Percentiles rank a stretch among this genome's conserved stretches.
phyloP scores from a whole-genome alignment of 164 flowering plant genomes.

The Paratinospora sagittata region DNA sequence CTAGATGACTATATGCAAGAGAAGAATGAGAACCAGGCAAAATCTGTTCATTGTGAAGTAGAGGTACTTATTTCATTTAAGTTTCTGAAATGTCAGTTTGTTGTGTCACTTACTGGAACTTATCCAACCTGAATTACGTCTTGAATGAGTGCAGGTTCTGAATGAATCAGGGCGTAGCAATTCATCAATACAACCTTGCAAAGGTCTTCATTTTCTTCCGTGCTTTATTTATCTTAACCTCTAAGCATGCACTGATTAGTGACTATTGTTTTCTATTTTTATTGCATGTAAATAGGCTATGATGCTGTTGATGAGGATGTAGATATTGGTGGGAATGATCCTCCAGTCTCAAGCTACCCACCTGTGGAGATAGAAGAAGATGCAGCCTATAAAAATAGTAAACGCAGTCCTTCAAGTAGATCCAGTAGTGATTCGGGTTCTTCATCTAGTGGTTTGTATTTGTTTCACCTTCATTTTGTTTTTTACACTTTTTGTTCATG shows the following conservation, averaged over 20 bases:
- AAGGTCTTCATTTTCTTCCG: constrained; percentile 35
- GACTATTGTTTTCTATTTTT: background rate
- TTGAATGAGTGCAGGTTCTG: constrained; percentile 32
- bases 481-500: background rate
- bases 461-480: background rate
- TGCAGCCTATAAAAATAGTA: constrained; percentile 33
- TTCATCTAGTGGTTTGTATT: constrained; percentile 72
- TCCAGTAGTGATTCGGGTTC: constrained; percentile 79
- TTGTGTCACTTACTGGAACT: background rate
- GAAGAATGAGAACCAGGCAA: constrained; percentile 33
- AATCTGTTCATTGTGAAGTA: constrained; percentile 48
- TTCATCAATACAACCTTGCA: constrained; percentile 49
- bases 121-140: background rate
- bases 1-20: constrained; percentile 57
- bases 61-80: constrained; percentile 40
- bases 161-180: constrained; percentile 64
- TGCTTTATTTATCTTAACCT: background rate
- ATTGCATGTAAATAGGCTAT: constrained; percentile 39
- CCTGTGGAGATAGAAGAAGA: constrained; percentile 74
- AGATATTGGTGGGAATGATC: constrained; percentile 79
- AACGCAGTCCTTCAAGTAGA: constrained; percentile 64
- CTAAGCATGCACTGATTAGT: background rate
- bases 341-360: constrained; percentile 57
- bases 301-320: constrained; percentile 64
- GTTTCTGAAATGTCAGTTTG: background rate